Conservation (phyloP, 495 filamentous ascomycete genomes). For the Penicillium salamii region DNA sequence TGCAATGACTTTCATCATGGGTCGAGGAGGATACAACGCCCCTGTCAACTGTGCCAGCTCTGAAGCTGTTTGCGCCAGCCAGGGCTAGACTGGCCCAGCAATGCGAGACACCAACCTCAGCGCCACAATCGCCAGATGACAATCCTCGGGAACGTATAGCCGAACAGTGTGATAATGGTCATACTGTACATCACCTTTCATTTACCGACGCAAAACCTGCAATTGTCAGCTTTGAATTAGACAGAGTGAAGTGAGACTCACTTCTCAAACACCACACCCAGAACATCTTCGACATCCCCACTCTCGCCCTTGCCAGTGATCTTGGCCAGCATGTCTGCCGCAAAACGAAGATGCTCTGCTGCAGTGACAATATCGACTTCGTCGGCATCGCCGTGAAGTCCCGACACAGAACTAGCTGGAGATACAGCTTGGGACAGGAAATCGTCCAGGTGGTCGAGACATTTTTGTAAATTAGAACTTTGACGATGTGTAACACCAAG, state of each 20-base stretch:
- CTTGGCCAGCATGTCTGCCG: constrained; percentile 73
- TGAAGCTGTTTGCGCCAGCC: background rate
- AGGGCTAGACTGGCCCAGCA: background rate
- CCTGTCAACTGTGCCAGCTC: constrained; percentile 14
- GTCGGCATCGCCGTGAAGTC: constrained; percentile 23
- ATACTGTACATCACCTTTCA: constrained; percentile 27
- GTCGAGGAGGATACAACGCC: constrained; percentile 56
- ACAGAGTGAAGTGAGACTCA: constrained; percentile 36
- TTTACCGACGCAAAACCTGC: constrained; percentile 70
- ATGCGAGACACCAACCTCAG: no score
- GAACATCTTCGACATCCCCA: constrained; percentile 93
- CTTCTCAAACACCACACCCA: constrained; percentile 98
- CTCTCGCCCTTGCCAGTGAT: constrained; percentile 85
- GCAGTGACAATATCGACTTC: constrained; percentile 83
- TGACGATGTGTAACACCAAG: constrained; percentile 90
- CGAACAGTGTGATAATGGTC: no score
- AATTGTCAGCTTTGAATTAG: constrained; percentile 21
- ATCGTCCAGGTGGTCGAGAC: constrained; percentile 62
- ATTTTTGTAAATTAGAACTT: constrained; percentile 72
- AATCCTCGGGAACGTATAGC: no score
- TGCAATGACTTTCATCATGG: constrained; percentile 25
- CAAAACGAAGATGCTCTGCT: constrained; percentile 83
- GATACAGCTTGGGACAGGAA: constrained; percentile 53
- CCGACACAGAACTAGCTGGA: background rate
- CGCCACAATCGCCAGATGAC: no score